A percentile compares a stretch with the other conserved stretches of the same genome.
Conservation (phyloP, 345 rosid genomes). For the Linum usitatissimum region DNA sequence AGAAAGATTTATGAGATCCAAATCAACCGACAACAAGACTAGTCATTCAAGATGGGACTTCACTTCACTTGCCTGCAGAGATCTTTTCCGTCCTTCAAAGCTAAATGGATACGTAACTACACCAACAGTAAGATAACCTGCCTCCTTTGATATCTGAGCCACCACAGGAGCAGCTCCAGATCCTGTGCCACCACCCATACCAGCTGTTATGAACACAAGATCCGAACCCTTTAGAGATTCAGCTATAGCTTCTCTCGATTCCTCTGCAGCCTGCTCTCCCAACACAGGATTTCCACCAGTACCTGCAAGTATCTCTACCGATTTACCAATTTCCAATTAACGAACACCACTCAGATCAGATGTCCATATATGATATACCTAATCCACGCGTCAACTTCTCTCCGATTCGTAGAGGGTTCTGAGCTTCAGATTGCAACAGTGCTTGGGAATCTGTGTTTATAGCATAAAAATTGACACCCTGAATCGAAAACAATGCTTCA, state of each 20-base stretch:
- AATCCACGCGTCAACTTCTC: constrained; percentile 95
- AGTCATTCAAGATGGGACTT: not conserved
- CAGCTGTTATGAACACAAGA: constrained; percentile 94
- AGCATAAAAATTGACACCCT: constrained; percentile 92
- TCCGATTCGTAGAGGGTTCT: constrained; percentile 84
- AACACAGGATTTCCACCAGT: constrained; percentile 91
- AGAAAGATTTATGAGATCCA: not conserved
- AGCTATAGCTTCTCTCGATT: constrained; percentile 82
- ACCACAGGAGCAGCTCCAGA: constrained; percentile 99
- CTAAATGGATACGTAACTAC: constrained; percentile 98
- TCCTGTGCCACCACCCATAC: constrained; percentile 99
- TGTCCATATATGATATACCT: constrained; percentile 33
- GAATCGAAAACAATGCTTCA: not conserved
- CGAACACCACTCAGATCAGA: not conserved
- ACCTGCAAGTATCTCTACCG: constrained; percentile 34
- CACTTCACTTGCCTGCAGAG: constrained; percentile 67
- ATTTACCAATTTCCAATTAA: not conserved
- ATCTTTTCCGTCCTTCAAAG: constrained; percentile 96
- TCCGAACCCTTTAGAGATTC: constrained; percentile 93
- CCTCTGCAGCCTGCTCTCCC: constrained; percentile 99
- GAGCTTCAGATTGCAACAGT: constrained; percentile 67
- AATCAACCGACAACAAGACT: not conserved
- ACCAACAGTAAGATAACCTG: constrained; percentile 94
- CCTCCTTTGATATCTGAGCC: constrained; percentile 83
- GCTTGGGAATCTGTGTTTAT: constrained; percentile 96